Conservation (phyloP, 805 yeast genomes). For the Jamesozyma gamospora region DNA sequence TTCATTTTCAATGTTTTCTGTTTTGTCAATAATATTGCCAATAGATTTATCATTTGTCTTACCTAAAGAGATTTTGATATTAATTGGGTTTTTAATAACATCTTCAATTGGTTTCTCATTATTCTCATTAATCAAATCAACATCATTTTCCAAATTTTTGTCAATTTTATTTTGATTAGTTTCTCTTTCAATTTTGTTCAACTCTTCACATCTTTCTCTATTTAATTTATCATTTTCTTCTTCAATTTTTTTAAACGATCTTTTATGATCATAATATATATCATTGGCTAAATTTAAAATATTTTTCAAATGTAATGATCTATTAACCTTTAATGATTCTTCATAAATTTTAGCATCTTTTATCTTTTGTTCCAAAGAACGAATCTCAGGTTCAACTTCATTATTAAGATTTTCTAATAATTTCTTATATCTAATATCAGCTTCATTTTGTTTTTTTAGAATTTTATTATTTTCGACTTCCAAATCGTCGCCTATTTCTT, state of each 20-base stretch:
- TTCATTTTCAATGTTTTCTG: neutral
- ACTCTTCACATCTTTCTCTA: slow-evolving; percentile 7
- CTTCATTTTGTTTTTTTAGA: slow-evolving; percentile 9
- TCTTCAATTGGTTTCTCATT: neutral
- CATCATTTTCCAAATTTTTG: no score
- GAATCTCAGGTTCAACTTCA: slow-evolving; percentile 14
- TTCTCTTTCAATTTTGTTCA: neutral
- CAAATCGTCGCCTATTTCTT: slow-evolving; percentile 5
- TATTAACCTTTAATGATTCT: slow-evolving; percentile 5
- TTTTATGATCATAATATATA: slow-evolving; percentile 20
- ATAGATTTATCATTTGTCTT: slow-evolving; percentile 16
- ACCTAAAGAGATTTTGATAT: slow-evolving; percentile 21
- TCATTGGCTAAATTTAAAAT: slow-evolving; percentile 17
- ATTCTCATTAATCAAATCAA: neutral
- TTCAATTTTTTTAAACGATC: slow-evolving; percentile 20
- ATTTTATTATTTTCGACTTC: slow-evolving; percentile 9
- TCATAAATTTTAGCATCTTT: slow-evolving; percentile 14
- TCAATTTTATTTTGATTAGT: neutral
- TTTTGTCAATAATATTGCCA: slow-evolving; percentile 1
- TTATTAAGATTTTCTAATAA: slow-evolving; percentile 10
- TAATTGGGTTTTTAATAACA: slow-evolving; percentile 8
- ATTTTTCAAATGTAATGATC: slow-evolving; percentile 17
- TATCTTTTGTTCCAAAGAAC: slow-evolving; percentile 9
- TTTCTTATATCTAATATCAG: slow-evolving; percentile 10
- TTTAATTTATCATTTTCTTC: slow-evolving; percentile 10